Evolutionary conservation across 2,329 filamentous ascomycete species (phyloP).

Genomic region (Fusarium compactum): DNA sequence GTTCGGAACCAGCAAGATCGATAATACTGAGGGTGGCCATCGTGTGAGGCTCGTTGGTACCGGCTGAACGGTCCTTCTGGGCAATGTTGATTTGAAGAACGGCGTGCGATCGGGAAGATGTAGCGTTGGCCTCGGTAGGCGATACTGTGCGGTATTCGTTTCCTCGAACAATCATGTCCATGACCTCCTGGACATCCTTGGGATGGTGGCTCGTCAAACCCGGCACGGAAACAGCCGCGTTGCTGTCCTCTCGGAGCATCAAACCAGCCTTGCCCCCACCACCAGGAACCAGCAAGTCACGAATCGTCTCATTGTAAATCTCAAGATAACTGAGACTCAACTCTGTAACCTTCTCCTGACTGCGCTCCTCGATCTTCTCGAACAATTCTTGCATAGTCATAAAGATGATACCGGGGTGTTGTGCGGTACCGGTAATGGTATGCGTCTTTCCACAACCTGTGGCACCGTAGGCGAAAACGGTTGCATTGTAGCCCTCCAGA

Average conservation of each 20-base stretch:
- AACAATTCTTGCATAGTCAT: slow-evolving; percentile 99
- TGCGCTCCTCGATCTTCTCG: slow-evolving; percentile 90
- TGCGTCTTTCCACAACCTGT: slow-evolving; percentile 99
- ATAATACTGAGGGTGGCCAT: slow-evolving; percentile 99
- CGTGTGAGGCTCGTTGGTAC: slow-evolving; percentile 93
- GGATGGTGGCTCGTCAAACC: slow-evolving; percentile 93
- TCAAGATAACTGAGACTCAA: slow-evolving; percentile 94
- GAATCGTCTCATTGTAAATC: slow-evolving; percentile 99
- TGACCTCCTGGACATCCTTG: slow-evolving; percentile 92
- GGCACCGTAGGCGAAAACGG: slow-evolving; percentile 97
- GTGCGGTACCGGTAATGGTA: slow-evolving; percentile 91
- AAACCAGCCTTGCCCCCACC: slow-evolving; percentile 82
- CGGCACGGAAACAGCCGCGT: slow-evolving; percentile 90
- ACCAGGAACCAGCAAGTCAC: slow-evolving; percentile 87
- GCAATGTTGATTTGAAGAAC: slow-evolving; percentile 97
- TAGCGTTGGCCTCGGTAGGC: slow-evolving; percentile 96
- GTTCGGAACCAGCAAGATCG: slow-evolving; percentile 94
- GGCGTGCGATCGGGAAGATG: slow-evolving; percentile 95
- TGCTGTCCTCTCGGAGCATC: slow-evolving; percentile 94
- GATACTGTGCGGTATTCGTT: slow-evolving; percentile 97
- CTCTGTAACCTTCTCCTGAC: slow-evolving; percentile 88
- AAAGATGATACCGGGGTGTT: slow-evolving; percentile 97
- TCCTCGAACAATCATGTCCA: slow-evolving; percentile 98
- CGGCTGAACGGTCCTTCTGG: slow-evolving; percentile 92
- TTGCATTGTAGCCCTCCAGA: slow-evolving; percentile 97